Base-by-base conservation (phyloP, 2,329 filamentous ascomycete species). In the Botrytis squamosa region DNA sequence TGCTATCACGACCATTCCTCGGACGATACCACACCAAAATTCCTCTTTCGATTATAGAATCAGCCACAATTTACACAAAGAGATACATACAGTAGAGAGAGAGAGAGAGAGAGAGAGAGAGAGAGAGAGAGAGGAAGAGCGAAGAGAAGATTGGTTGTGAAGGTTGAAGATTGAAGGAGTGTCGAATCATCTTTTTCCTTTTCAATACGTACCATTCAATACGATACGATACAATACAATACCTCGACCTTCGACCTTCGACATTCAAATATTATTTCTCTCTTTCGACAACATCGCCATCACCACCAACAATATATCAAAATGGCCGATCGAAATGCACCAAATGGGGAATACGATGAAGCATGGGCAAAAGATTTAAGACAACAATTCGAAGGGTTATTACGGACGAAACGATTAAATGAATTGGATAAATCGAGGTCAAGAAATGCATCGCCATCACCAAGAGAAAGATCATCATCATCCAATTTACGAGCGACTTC, bases 401-500 rank as follows among this genome's bases (percentile, higher is more conserved):
- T 98, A 80, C 92, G 93, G 82, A 94, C 93, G 74, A 95, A 93
- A 85, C 90, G 94, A 82, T 90, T 97, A 86, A 95, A 93, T 82
- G 93, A 95, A 76, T 87, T 98, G 69, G 90, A 92, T 79, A 85
- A 86, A 72, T 89, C 90, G 49, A 86, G 87, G 75, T 87, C 89
- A 49, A 85, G 86, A 46, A 87, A 86, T 57, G 85, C 86, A 69
- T 91, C 91, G 52, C 91, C 86, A 59, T 85, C 85, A 77, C 84
- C 85, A 75, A 73, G 83, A 75, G 87, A 90, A 77, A 83, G 84
- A 71, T 81, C 85, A 0, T 88, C 89, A 6, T 86, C 85, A 29
- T 81, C 84, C 74, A 85, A 86, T 78, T 82, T 87, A 10, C 82
- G 84, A 77, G 80, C 83, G 68, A 29, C 71, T 29, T 60, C 52